These are phyloP conservation scores for Magnolia kwangsiensis DNA, from an alignment of 164 flowering plant genomes.

Conservation along the genomic window DNA sequence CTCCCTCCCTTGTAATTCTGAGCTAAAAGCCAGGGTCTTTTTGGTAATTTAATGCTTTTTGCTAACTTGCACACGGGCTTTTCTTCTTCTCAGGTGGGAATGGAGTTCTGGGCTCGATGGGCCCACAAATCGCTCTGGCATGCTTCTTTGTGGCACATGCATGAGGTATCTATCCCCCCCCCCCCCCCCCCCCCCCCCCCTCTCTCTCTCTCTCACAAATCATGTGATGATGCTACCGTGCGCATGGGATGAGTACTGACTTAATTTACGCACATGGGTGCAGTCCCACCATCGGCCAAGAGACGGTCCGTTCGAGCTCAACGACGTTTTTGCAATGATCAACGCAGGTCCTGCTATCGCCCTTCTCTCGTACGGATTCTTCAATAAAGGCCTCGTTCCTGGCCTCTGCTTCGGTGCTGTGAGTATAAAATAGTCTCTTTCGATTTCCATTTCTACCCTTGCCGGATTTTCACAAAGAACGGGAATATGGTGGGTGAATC, in stretches of 20 bases:
- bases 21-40: neutral
- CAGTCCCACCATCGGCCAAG: slow-evolving; percentile 88
- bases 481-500: too few relatives aligned
- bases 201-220: neutral
- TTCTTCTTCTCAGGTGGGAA: slow-evolving; percentile 61
- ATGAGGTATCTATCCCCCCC: slow-evolving; percentile 55
- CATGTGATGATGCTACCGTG: neutral
- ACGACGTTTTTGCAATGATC: slow-evolving; percentile 77
- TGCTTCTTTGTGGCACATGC: slow-evolving; percentile 94
- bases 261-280: neutral
- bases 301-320: slow-evolving; percentile 88
- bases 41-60: neutral
- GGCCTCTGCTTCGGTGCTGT: slow-evolving; percentile 92
- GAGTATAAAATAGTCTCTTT: slow-evolving; percentile 21
- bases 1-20: neutral
- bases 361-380: slow-evolving; percentile 71
- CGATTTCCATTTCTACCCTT: neutral
- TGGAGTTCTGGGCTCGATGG: slow-evolving; percentile 99
- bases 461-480: neutral
- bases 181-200: too few relatives aligned
- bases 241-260: neutral
- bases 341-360: slow-evolving; percentile 84
- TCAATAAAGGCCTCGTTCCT: slow-evolving; percentile 77
- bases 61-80: neutral
- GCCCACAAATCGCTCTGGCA: slow-evolving; percentile 94